Conservation (phyloP, 805 yeast genomes). For the Debaryomyces prosopidis region DNA sequence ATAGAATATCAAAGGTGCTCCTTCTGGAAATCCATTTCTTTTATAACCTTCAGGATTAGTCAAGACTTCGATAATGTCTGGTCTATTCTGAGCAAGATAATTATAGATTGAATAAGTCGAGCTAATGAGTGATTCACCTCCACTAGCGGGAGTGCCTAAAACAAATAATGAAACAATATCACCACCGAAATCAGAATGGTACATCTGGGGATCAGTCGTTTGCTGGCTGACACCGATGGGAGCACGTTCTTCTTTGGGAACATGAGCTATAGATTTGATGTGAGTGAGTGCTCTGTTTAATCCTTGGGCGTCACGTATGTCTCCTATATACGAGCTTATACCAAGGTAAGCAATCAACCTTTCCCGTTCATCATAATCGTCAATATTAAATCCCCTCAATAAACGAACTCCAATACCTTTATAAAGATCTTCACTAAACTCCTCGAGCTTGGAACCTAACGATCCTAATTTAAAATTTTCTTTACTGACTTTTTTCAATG, state of each 20-base stretch:
- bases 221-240: slow-evolving; percentile 13
- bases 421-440: slow-evolving; percentile 8
- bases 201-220: slow-evolving; percentile 13
- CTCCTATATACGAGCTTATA: slow-evolving; percentile 10
- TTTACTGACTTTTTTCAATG: slow-evolving; percentile 3
- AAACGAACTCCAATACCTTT: slow-evolving; percentile 10
- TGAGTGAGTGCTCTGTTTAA: slow-evolving; percentile 11
- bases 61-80: slow-evolving; percentile 8
- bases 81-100: slow-evolving; percentile 10
- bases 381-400: slow-evolving; percentile 9
- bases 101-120: slow-evolving; percentile 10
- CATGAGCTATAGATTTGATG: slow-evolving; percentile 11
- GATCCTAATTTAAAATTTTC: slow-evolving; percentile 5
- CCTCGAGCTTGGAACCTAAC: slow-evolving; percentile 6
- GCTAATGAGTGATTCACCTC: slow-evolving; percentile 10
- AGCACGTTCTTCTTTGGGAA: slow-evolving; percentile 10
- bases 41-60: slow-evolving; percentile 5
- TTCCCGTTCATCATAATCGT: slow-evolving; percentile 7
- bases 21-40: slow-evolving; percentile 7
- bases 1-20: slow-evolving; percentile 7
- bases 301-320: slow-evolving; percentile 12
- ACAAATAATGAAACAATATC: slow-evolving; percentile 12
- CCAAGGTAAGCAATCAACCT: slow-evolving; percentile 10
- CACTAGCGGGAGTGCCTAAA: slow-evolving; percentile 6
- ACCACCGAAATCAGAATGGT: slow-evolving; percentile 11